Conservation (phyloP, 257 asterid genomes). For the Ilex aquifolium region DNA sequence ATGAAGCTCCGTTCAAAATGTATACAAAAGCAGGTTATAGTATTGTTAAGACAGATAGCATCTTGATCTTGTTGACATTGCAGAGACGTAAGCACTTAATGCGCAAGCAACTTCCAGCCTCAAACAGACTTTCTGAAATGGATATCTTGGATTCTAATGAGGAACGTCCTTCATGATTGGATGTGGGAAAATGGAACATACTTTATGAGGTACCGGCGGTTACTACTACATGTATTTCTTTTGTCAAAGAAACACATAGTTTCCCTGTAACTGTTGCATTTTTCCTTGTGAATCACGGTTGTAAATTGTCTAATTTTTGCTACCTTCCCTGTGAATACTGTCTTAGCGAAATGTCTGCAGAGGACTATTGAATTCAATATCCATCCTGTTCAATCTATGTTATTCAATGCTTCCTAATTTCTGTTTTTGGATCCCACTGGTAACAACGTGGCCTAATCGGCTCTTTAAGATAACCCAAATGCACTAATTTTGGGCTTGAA, state of each 20-base stretch:
- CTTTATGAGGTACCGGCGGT: slow-evolving; percentile 24
- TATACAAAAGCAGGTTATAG: slow-evolving; percentile 69
- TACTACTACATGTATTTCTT: too few relatives aligned
- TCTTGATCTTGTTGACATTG: slow-evolving; percentile 61
- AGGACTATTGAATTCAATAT: too few relatives aligned
- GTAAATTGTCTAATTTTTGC: too few relatives aligned
- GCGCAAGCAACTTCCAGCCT: slow-evolving; percentile 61
- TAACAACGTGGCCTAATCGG: too few relatives aligned
- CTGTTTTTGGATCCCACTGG: too few relatives aligned
- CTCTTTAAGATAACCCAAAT: too few relatives aligned
- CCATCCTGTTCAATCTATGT: too few relatives aligned
- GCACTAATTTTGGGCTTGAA: too few relatives aligned
- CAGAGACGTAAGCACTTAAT: slow-evolving; percentile 90
- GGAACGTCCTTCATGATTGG: slow-evolving; percentile 27
- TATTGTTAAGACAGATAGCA: slow-evolving; percentile 71
- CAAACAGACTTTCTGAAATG: slow-evolving; percentile 31
- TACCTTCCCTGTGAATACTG: too few relatives aligned
- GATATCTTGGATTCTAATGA: slow-evolving; percentile 25
- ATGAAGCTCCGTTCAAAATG: slow-evolving; percentile 81
- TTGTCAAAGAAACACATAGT: background rate
- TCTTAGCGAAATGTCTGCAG: too few relatives aligned
- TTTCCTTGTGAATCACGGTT: too few relatives aligned
- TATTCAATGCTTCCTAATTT: too few relatives aligned
- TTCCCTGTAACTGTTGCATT: background rate
- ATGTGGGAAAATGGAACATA: slow-evolving; percentile 14